Base-by-base conservation (phyloP, 768 basidiomycete genomes). In the Gautieria morchelliformis region DNA sequence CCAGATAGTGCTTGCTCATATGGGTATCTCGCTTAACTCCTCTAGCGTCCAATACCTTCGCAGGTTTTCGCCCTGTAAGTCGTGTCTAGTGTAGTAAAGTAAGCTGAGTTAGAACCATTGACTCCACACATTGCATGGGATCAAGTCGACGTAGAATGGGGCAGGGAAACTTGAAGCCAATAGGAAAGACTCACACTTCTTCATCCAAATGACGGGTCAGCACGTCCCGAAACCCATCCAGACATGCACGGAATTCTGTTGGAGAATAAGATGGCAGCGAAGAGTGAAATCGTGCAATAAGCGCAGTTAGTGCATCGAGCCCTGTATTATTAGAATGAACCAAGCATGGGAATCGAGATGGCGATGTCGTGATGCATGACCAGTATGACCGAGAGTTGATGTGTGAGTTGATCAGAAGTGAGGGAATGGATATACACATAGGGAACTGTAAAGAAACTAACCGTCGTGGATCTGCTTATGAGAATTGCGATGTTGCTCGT, bases 401-500 rank as follows among this genome's bases (percentile, higher is more conserved):
- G 19, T 14, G 19, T 20, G 14, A 47, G 27, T 12, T 15, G 46
- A 47, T 30, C 10, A 30, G 46, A 37, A 27, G 10, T 30, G 32
- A 33, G 22, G 5, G 44, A 48, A 24, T 35, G 22, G 19, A 20
- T 27, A 45, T 27, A 33, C n/a, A 9, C n/a, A 20, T 11, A 41
- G n/a, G 39, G 17, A 40, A 52, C 19, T 7, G 20, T 40, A 41
- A 24, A 35, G 40, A 17, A 59, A 3, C 53, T 22, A 22, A 78
- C 78, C 80, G 52, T 77, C 71, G 61, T 83, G 80, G n/a, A 83
- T 82, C 5, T 65, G 73, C 55, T 72, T 70, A 60, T 82, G 81
- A 4, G 78, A 78, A 56, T 71, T 69, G 27, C 79, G 62, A 61
- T 82, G 80, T 11, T 67, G 72, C 35, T 73, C 74, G 52, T 75